These are phyloP conservation scores for Leccinum pachyderme DNA, from an alignment of 1,284 basidiomycete species.

Conservation along the genomic window DNA sequence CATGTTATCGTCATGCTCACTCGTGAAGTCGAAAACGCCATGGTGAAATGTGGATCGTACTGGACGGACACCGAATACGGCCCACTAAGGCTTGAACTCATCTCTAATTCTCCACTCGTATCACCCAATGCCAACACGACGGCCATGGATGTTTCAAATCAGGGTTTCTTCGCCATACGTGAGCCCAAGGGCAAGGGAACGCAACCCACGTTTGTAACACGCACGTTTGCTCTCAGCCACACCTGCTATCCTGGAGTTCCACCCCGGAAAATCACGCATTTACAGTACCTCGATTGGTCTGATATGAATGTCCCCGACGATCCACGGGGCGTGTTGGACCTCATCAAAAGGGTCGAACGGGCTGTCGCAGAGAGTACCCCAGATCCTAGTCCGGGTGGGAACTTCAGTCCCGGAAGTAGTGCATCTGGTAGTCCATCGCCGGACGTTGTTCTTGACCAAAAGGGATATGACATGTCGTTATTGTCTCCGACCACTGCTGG, in stretches of 20 bases:
- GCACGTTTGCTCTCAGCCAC: slow-evolving; percentile 71
- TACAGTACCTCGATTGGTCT: slow-evolving; percentile 92
- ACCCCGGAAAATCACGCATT: slow-evolving; percentile 66
- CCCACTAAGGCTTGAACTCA: slow-evolving; percentile 58
- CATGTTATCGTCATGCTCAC: slow-evolving; percentile 89
- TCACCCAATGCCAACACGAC: slow-evolving; percentile 14
- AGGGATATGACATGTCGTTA: slow-evolving; percentile 5
- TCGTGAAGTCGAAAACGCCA: slow-evolving; percentile 84
- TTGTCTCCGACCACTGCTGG: slow-evolving; percentile 18
- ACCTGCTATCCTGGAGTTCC: slow-evolving; percentile 53
- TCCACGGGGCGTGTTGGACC: slow-evolving; percentile 66
- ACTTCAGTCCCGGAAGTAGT: slow-evolving; percentile 22
- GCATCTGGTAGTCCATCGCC: slow-evolving; percentile 20
- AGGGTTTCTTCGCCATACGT: slow-evolving; percentile 33
- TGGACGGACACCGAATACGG: slow-evolving; percentile 80
- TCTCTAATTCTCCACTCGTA: slow-evolving; percentile 56
- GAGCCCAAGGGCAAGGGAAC: slow-evolving; percentile 17
- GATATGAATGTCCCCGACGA: slow-evolving; percentile 91
- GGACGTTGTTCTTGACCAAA: slow-evolving; percentile 7
- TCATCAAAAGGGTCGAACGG: slow-evolving; percentile 65
- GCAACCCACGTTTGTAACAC: slow-evolving; percentile 50
- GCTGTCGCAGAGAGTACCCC: slow-evolving; percentile 43
- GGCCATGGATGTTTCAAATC: slow-evolving; percentile 17
- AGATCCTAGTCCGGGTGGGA: slow-evolving; percentile 37
- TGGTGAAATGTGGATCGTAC: slow-evolving; percentile 90